Percentiles rank a stretch among this genome's conserved stretches.
Conservation (phyloP, 2,329 filamentous ascomycete species). For the Paecilomyces variotii region DNA sequence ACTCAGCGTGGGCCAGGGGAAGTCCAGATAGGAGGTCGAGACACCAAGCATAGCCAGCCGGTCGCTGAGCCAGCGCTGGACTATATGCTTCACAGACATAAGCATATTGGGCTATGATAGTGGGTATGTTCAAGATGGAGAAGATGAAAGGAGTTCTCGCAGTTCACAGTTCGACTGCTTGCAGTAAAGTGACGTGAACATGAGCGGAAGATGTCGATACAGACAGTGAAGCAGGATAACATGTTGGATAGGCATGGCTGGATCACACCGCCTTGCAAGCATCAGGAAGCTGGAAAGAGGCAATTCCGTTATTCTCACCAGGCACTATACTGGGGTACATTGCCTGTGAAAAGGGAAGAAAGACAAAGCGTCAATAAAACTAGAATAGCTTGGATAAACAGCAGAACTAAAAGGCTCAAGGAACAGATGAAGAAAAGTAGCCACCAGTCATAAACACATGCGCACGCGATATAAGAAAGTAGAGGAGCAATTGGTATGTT, state of each 20-base stretch:
- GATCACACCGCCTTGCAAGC: background rate
- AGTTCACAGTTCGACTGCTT: background rate
- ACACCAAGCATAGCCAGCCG: background rate
- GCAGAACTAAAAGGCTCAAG: background rate
- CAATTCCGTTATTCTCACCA: background rate
- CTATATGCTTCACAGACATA: background rate
- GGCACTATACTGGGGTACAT: background rate
- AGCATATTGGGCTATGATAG: background rate
- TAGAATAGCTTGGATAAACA: background rate
- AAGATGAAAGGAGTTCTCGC: background rate
- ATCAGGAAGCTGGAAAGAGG: background rate
- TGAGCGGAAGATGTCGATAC: background rate
- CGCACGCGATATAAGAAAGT: background rate
- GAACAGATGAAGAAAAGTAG: background rate
- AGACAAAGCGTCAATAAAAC: background rate
- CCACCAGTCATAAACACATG: background rate
- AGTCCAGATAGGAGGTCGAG: background rate
- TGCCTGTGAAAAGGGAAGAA: background rate
- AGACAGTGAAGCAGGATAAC: background rate
- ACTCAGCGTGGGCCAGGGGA: constrained; percentile 1
- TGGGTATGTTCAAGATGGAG: background rate
- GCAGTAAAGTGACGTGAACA: background rate
- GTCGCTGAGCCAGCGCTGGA: background rate
- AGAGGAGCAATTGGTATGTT: background rate
- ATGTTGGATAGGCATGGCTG: background rate